Base-by-base conservation (phyloP, 202 grass and related monocot genomes). In the Sporobolus alterniflorus region DNA sequence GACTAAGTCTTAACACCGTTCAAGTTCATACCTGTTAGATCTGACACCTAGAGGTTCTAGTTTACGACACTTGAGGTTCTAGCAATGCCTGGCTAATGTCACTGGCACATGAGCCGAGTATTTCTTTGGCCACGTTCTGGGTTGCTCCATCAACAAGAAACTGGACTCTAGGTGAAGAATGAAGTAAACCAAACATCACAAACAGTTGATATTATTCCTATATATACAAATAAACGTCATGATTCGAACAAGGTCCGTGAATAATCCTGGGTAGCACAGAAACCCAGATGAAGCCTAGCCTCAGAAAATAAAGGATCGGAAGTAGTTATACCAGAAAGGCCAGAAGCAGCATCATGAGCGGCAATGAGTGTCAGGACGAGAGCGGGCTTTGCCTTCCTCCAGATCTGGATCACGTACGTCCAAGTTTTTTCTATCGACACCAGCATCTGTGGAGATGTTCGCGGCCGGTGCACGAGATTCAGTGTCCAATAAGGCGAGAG, bases 401-500 rank as follows among this genome's bases (percentile, higher is more conserved):
- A 74, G 84, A 86, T 80, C 60, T 74, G 77, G 84, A 32, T 69
- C 70, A 49, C 36, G 8, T 39, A 6, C 7, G 15, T 47, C 69
- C 39, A 69, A 1, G 70, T 74, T 74, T 7, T 16, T 57, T n/a
- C 48, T 76, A n/a, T 11, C 59, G 14, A 26, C 28, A 62, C 54
- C 54, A 57, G 4, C 26, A 16, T 62, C 25, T 31, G 59, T 28
- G 4, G 59, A 62, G 8, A 21, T 17, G 59, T 62, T 3, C 59
- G 3, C 28, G 5, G 13, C 62, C 64, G 29, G 51, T 29, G 39
- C 67, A 70, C 30, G 13, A 32, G 46, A 46, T 79, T 48, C 82
- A 5, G n/a, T 42, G 22, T 8, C 6, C 54, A 87, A 87, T 82
- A 69, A 76, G 81, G 60, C 16, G n/a, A 11, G 0, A 40, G 15